Conservation (phyloP, 108 stramenopile species). For the Skeletonema marinoi region DNA sequence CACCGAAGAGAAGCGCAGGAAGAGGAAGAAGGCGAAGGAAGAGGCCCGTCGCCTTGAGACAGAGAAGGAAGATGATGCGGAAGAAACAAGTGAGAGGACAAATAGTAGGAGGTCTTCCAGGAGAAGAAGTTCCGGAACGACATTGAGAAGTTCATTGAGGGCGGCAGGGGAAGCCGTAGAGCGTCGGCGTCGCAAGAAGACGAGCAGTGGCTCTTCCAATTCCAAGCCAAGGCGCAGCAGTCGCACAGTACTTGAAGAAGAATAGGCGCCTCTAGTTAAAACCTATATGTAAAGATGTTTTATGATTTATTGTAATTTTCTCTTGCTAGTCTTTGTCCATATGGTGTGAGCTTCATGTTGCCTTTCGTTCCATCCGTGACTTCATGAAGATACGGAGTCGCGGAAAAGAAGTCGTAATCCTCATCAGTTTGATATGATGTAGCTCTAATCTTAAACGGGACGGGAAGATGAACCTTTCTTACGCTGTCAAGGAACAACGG, state of each 20-base stretch:
- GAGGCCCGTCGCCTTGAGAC: neutral
- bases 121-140: neutral
- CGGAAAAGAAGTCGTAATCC: constrained; percentile 59
- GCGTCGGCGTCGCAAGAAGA: neutral
- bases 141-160: neutral
- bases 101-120: neutral
- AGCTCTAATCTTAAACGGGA: constrained; percentile 67
- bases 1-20: neutral
- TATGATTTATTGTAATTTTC: neutral
- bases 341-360: constrained; percentile 72
- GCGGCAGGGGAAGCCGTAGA: neutral
- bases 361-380: constrained; percentile 58
- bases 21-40: constrained; percentile 6
- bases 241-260: neutral
- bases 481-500: constrained; percentile 29
- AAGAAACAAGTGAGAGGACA: neutral
- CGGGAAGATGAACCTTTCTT: constrained; percentile 67
- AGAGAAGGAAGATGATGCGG: neutral
- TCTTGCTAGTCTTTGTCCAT: constrained; percentile 24
- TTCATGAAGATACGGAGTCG: constrained; percentile 79
- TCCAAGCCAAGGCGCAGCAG: neutral
- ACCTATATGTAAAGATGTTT: neutral
- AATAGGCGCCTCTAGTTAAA: neutral
- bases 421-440: constrained; percentile 57
- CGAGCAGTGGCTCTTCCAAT: neutral